Conservation (phyloP, 106 monocot species). For the Vanilla planifolia region DNA sequence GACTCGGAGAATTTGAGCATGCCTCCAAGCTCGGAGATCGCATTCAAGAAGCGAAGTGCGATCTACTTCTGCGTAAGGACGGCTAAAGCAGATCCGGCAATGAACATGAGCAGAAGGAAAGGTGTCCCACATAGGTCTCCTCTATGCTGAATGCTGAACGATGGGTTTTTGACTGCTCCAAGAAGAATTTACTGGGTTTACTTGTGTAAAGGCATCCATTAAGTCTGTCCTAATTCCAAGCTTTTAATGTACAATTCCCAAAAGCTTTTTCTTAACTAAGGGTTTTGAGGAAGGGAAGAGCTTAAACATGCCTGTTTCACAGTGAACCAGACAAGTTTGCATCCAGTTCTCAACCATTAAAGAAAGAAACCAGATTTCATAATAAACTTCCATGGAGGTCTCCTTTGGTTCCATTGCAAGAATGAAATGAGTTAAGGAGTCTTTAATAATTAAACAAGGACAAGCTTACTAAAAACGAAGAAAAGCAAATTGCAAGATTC, state of each 20-base stretch:
- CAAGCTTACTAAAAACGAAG: no score
- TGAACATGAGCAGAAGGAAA: constrained; percentile 89
- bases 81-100: constrained; percentile 35
- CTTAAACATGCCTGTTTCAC: no score
- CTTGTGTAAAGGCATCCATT: no score
- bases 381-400: no score
- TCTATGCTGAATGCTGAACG: constrained; percentile 37
- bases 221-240: neutral
- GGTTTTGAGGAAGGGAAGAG: no score
- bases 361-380: no score
- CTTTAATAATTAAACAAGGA: no score
- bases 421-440: no score
- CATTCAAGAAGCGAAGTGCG: constrained; percentile 49
- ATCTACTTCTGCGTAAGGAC: constrained; percentile 49
- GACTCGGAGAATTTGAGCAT: constrained; percentile 71
- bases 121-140: constrained; percentile 88
- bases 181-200: neutral
- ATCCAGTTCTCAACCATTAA: no score
- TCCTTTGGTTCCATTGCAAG: no score
- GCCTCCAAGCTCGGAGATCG: constrained; percentile 24
- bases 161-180: neutral
- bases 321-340: no score
- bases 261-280: neutral
- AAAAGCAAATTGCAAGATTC: no score
- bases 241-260: constrained; percentile 3